Evolutionary conservation across 768 basidiomycete genomes (phyloP).

Genomic region (Rhodotorula sphaerocarpa): DNA sequence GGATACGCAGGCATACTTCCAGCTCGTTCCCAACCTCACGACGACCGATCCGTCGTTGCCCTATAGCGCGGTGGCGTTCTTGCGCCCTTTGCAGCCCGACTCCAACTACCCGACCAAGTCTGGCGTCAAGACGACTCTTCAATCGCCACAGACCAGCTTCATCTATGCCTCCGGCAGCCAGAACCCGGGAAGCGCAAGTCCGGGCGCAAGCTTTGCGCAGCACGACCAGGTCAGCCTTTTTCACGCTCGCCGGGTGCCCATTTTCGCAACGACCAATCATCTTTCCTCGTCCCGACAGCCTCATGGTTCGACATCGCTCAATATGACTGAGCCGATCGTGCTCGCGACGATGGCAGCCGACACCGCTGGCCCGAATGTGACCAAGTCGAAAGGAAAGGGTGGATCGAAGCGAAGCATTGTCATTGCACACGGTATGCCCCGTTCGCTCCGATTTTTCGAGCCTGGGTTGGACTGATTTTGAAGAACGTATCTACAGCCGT

Average conservation of each 20-base stretch:
- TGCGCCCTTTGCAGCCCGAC: slow-evolving; percentile 1
- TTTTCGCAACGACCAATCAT: too few relatives aligned
- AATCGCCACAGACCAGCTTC: neutral
- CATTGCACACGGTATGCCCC: neutral
- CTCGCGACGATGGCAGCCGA: neutral
- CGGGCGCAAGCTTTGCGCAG: slow-evolving; percentile 1
- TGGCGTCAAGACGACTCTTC: neutral
- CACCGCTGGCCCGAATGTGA: too few relatives aligned
- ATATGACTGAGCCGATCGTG: neutral
- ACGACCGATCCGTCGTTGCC: neutral
- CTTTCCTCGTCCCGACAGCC: neutral
- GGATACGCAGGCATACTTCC: neutral
- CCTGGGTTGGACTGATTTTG: too few relatives aligned
- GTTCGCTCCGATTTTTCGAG: neutral
- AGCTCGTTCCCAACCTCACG: slow-evolving; percentile 19
- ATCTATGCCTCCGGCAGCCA: slow-evolving; percentile 10
- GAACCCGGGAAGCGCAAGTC: neutral
- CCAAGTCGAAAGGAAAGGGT: neutral
- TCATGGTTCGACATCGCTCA: neutral
- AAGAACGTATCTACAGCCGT: neutral
- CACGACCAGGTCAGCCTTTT: slow-evolving; percentile 13
- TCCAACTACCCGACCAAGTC: slow-evolving; percentile 4
- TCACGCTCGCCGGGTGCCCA: neutral
- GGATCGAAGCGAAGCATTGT: neutral
- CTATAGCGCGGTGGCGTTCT: slow-evolving; percentile 11